These are phyloP conservation scores for Saccharomyces hybrid DNA, from an alignment of 1,139 yeast genomes.

Conservation along the genomic window DNA sequence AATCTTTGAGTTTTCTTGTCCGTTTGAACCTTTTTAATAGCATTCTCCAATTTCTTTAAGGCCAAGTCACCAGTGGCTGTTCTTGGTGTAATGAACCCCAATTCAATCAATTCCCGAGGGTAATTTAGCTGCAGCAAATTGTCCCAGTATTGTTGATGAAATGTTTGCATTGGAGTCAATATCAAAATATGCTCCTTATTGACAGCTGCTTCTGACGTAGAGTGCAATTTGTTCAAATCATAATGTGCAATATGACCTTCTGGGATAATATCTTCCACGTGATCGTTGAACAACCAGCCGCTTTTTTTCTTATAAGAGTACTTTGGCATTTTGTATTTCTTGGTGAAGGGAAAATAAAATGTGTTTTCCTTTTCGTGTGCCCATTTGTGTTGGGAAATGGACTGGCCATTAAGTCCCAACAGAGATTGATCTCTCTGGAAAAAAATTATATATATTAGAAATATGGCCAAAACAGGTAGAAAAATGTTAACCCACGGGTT, in stretches of 20 bases:
- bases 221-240: slow-evolving; percentile 67
- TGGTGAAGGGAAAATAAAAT: slow-evolving; percentile 31
- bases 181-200: slow-evolving; percentile 78
- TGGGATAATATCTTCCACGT: slow-evolving; percentile 43
- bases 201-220: slow-evolving; percentile 60
- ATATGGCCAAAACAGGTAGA: slow-evolving; percentile 20
- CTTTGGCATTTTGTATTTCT: slow-evolving; percentile 31
- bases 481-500: slow-evolving; percentile 21
- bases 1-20: slow-evolving; percentile 53
- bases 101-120: slow-evolving; percentile 76
- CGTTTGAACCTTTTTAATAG: slow-evolving; percentile 62
- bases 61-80: slow-evolving; percentile 74
- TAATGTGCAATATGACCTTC: slow-evolving; percentile 79
- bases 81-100: slow-evolving; percentile 88
- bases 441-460: slow-evolving; percentile 18
- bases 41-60: slow-evolving; percentile 58
- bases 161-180: slow-evolving; percentile 82
- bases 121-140: slow-evolving; percentile 67
- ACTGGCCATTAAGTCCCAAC: slow-evolving; percentile 19
- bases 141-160: slow-evolving; percentile 80
- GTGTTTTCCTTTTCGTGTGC: slow-evolving; percentile 32
- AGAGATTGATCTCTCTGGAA: slow-evolving; percentile 20
- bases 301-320: slow-evolving; percentile 44
- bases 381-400: slow-evolving; percentile 30
- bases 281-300: slow-evolving; percentile 44